phyloP scores from a whole-genome alignment of 129 eudicot genomes.

The Sambucus nigra region DNA sequence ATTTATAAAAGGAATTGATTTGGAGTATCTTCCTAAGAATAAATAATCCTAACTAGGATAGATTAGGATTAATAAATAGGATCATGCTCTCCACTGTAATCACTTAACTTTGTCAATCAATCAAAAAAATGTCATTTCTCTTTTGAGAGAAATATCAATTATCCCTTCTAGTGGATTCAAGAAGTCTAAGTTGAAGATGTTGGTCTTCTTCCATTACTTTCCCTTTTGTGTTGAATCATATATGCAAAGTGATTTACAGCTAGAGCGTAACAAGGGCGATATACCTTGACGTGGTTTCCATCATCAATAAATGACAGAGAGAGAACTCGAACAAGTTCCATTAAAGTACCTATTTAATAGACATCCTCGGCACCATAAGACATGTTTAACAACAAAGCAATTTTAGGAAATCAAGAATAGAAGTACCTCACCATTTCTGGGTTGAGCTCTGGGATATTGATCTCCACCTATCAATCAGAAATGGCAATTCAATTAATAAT shows the following conservation, averaged over 20 bases:
- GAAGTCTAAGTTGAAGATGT: no score
- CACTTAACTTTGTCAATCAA: no score
- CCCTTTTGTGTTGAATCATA: no score
- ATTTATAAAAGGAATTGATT: no score
- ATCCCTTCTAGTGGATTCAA: no score
- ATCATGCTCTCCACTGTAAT: no score
- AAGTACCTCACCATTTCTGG: constrained; percentile 67
- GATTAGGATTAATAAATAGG: no score
- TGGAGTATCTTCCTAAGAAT: no score
- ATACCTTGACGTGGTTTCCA: constrained; percentile 93
- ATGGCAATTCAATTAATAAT: constrained; percentile 1
- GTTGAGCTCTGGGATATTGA: constrained; percentile 90
- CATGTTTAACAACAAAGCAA: constrained; percentile 15
- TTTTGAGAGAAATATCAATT: no score
- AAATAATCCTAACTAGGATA: background rate
- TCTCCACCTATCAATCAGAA: constrained; percentile 57
- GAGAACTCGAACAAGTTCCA: constrained; percentile 91
- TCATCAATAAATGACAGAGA: constrained; percentile 96
- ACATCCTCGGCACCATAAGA: constrained; percentile 67
- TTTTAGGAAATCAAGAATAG: constrained; percentile 5
- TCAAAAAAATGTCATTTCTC: no score
- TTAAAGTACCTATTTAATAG: constrained; percentile 90
- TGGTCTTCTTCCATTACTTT: no score
- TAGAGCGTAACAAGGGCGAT: background rate
- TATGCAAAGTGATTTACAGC: constrained; percentile 1